Percentiles rank a stretch among this genome's conserved stretches.
phyloP scores from a whole-genome alignment of 768 basidiomycete genomes.

The Boletus rubroflammeus region DNA sequence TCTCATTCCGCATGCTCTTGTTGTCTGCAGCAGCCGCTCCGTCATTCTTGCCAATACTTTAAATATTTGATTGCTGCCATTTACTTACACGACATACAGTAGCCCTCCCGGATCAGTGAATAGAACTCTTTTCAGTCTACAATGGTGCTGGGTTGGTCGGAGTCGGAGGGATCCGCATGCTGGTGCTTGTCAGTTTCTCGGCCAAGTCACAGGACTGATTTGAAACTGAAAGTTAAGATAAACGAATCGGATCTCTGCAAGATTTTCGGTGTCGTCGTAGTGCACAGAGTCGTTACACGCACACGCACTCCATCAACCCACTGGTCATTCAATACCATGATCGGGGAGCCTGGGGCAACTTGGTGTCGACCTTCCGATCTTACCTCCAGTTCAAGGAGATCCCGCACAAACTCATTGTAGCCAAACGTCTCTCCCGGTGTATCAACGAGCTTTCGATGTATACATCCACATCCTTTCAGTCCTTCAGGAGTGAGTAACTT shows the following conservation, averaged over 20 bases:
- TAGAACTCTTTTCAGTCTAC: not conserved
- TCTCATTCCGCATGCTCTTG: not conserved
- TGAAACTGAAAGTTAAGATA: too few relatives aligned
- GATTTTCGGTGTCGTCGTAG: too few relatives aligned
- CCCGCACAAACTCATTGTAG: slow-evolving; percentile 87
- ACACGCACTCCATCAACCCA: too few relatives aligned
- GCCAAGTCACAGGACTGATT: too few relatives aligned
- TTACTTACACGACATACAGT: not conserved
- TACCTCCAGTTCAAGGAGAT: slow-evolving; percentile 96
- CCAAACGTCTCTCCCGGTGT: slow-evolving; percentile 94
- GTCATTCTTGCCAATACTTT: not conserved
- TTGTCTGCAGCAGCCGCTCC: not conserved
- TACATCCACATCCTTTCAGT: slow-evolving; percentile 88
- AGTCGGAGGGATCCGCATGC: too few relatives aligned
- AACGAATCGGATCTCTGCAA: too few relatives aligned
- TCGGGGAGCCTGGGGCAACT: too few relatives aligned
- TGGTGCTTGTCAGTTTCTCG: too few relatives aligned
- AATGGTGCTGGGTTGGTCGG: not conserved
- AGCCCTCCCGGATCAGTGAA: not conserved
- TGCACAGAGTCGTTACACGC: too few relatives aligned
- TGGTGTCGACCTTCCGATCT: slow-evolving; percentile 77
- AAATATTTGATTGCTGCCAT: not conserved
- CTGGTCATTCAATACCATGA: too few relatives aligned
- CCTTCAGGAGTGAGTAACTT: slow-evolving; percentile 67
- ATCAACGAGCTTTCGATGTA: slow-evolving; percentile 95